These are phyloP conservation scores for Populus pruinosa DNA, from an alignment of 345 rosid species.

Conservation along the genomic window DNA sequence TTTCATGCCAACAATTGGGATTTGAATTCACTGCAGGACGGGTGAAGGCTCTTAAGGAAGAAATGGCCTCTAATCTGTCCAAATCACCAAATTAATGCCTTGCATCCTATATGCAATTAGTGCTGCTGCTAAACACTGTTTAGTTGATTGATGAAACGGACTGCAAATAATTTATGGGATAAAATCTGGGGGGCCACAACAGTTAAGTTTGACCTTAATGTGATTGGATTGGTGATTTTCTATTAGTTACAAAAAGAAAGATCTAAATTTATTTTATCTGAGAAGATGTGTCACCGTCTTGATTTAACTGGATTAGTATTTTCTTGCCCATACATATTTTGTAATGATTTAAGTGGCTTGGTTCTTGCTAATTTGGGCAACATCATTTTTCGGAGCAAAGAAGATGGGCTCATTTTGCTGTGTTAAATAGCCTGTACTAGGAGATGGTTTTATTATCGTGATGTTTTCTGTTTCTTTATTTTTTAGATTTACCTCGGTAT, in stretches of 20 bases:
- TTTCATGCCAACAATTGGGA: too few species aligned
- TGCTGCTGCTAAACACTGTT: not conserved
- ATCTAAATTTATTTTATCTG: too few species aligned
- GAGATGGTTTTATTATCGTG: not conserved
- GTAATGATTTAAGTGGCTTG: not conserved
- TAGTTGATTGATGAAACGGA: not conserved
- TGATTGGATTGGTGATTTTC: not conserved
- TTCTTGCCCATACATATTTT: too few species aligned
- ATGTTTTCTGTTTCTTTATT: not conserved
- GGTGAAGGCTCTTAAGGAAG: too few species aligned
- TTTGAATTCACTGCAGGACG: too few species aligned
- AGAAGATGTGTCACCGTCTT: not conserved
- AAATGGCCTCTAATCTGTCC: too few species aligned
- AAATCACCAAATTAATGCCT: too few species aligned
- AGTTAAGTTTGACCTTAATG: not conserved
- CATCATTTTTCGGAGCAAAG: not conserved
- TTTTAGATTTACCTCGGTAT: slow-evolving; percentile 21
- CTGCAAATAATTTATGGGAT: not conserved
- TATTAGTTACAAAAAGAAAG: not conserved
- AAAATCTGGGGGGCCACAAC: not conserved
- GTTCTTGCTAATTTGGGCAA: not conserved
- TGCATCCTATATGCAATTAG: not conserved
- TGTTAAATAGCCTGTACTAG: not conserved
- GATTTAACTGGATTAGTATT: not conserved
- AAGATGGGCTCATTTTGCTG: not conserved